phyloP scores from a whole-genome alignment of 1,139 yeast genomes.

The Lodderomyces oxycetoniae region DNA sequence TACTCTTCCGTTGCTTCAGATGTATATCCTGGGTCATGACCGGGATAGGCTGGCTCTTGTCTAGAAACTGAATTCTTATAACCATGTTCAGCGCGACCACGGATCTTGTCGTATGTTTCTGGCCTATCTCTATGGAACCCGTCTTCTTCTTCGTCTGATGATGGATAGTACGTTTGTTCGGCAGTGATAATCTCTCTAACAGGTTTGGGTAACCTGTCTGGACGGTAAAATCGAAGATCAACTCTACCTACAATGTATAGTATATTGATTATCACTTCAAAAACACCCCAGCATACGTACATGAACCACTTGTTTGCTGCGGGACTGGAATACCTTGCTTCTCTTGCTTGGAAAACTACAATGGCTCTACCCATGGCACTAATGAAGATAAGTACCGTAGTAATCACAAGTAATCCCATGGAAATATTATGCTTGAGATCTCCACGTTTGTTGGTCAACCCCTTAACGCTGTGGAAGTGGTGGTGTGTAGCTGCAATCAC shows the following conservation, averaged over 20 bases:
- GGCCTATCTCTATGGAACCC: conserved; percentile 16
- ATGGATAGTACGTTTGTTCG: conserved; percentile 28
- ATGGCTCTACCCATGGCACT: conserved; percentile 31
- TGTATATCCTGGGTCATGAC: neutral
- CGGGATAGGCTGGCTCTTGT: conserved; percentile 2
- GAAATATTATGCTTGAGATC: conserved; percentile 34
- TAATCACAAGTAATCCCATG: conserved; percentile 26
- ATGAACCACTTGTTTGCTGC: conserved; percentile 27
- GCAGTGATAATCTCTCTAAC: conserved; percentile 41
- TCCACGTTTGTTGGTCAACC: conserved; percentile 38
- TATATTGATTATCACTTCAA: conserved; percentile 32
- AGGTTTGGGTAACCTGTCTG: conserved; percentile 36
- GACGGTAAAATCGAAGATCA: conserved; percentile 44
- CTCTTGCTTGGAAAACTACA: conserved; percentile 28
- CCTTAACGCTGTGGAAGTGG: conserved; percentile 39
- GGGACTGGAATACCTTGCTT: conserved; percentile 18
- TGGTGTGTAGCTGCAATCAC: conserved; percentile 45
- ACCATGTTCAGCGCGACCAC: conserved; percentile 8
- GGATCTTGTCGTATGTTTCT: conserved; percentile 12
- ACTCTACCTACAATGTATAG: conserved; percentile 41
- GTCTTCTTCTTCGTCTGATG: conserved; percentile 20
- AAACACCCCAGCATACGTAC: conserved; percentile 38
- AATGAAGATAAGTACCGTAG: conserved; percentile 31
- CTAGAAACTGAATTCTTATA: conserved; percentile 4
- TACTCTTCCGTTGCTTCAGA: conserved; percentile 2